Conservation (phyloP, 352 stramenopile genomes). For the Globisporangium iwayamae region DNA sequence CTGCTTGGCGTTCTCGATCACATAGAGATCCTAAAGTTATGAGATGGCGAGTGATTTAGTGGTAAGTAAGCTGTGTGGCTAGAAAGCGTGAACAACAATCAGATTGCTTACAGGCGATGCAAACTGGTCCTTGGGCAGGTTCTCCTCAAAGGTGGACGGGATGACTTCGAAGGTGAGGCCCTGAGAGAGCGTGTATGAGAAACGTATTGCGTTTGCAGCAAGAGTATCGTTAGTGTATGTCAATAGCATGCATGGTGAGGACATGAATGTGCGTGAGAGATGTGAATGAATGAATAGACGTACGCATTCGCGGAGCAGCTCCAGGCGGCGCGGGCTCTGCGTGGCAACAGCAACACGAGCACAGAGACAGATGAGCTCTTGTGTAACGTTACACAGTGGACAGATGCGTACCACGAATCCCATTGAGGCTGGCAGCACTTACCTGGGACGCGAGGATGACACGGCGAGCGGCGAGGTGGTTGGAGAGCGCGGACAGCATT, state of each 20-base stretch:
- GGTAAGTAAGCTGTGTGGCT: background rate
- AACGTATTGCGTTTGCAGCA: background rate
- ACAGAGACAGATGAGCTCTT: background rate
- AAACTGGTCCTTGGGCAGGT: slow-evolving; percentile 71
- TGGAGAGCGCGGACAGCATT: slow-evolving; percentile 53
- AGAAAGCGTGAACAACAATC: background rate
- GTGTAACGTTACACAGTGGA: background rate
- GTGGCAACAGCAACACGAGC: background rate
- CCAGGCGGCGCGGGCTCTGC: slow-evolving; percentile 68
- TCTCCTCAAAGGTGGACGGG: slow-evolving; percentile 80
- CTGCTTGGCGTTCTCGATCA: slow-evolving; percentile 72
- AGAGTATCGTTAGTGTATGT: background rate
- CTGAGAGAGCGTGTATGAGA: slow-evolving; percentile 20
- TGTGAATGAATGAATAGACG: slow-evolving; percentile 10
- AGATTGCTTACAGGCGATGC: slow-evolving; percentile 34
- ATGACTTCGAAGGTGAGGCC: slow-evolving; percentile 75
- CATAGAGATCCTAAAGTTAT: slow-evolving; percentile 47
- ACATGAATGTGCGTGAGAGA: background rate
- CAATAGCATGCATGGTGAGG: background rate
- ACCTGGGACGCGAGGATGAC: slow-evolving; percentile 76
- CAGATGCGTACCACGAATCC: background rate
- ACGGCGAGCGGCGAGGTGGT: slow-evolving; percentile 41
- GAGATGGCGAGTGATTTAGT: background rate
- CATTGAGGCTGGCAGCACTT: background rate
- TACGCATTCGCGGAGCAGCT: slow-evolving; percentile 73